Evolutionary conservation across 1,284 basidiomycete species (phyloP).

Genomic region (Boletus austroedulis): DNA sequence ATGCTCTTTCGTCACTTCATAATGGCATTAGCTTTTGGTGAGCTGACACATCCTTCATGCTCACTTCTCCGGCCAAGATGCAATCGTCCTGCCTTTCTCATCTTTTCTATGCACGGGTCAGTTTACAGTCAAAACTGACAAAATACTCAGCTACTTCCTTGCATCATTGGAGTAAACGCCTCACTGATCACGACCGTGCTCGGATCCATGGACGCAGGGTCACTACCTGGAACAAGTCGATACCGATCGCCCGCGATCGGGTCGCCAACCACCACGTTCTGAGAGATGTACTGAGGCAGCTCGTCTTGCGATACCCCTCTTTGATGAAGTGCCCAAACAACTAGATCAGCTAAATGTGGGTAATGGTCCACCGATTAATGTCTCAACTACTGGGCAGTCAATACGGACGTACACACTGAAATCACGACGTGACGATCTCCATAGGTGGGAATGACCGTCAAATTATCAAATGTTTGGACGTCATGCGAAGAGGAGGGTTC

Average conservation of each 20-base stretch:
- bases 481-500: too few relatives aligned
- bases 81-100: neutral
- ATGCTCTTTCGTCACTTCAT: too few relatives aligned
- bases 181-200: conserved; percentile 5
- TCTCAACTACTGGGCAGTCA: neutral
- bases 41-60: neutral
- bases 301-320: conserved; percentile 3
- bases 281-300: conserved; percentile 5
- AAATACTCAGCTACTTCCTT: neutral
- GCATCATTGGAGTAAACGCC: neutral
- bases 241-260: conserved; percentile 6
- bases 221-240: conserved; percentile 1
- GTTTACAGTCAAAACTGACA: neutral
- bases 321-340: neutral
- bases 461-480: neutral
- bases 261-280: conserved; percentile 3
- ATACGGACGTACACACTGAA: neutral
- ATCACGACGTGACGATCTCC: conserved; percentile 1
- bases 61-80: neutral
- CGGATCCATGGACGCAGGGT: neutral
- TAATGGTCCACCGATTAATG: neutral
- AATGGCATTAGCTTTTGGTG: too few relatives aligned
- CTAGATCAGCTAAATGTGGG: conserved; percentile 1
- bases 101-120: neutral
- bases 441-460: neutral